Base-by-base conservation (phyloP, 768 basidiomycete genomes). In the Sarcomyxa edulis region DNA sequence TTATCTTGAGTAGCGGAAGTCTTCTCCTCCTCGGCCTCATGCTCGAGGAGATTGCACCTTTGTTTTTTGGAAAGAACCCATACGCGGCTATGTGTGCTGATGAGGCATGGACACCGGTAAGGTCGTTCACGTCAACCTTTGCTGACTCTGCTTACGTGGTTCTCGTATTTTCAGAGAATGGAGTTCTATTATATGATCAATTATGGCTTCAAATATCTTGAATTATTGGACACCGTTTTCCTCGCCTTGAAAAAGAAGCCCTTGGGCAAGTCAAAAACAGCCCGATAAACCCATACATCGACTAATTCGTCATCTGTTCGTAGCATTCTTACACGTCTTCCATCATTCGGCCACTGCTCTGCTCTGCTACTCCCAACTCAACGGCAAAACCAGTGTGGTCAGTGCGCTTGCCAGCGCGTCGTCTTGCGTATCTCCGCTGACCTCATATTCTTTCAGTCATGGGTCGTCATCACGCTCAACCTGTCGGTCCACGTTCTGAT, bases 161-260 rank as follows among this genome's bases (percentile, higher is more conserved):
- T n/a, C n/a, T n/a, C n/a, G n/a, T n/a, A n/a, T n/a, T 18, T 18
- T 7, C 53, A 96, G 93, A 78, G 76, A 58, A 71, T 97, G 60
- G 87, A 97, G 66, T 84, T 93, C 55, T 97, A 89, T 70, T 98
- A 99, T 70, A 92, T 98, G 73, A 72, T 97, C 71, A 99, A 99
- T 71, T 99, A 98, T 68, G 93, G 84, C 65, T 90, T 96, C 78
- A 97, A 97, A 61, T 98, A 97, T 62, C 67, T 96, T 47, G 96
- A 99, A 65, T 78, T 98, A 43, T 60, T 95, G 47, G 96, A 98
- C 69, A 99, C 96, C 10, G 77, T 97, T 48, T 99, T 98, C 75
- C 79, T 99, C 48, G 89, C 88, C 7, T 67, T 97, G 52, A 99
- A 98, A 79, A 99, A 98, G 76, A 98, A 98, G 64, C 91, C 91